Evolutionary conservation across 2,329 filamentous ascomycete species (phyloP).

Genomic region (Aspergillus versicolor): DNA sequence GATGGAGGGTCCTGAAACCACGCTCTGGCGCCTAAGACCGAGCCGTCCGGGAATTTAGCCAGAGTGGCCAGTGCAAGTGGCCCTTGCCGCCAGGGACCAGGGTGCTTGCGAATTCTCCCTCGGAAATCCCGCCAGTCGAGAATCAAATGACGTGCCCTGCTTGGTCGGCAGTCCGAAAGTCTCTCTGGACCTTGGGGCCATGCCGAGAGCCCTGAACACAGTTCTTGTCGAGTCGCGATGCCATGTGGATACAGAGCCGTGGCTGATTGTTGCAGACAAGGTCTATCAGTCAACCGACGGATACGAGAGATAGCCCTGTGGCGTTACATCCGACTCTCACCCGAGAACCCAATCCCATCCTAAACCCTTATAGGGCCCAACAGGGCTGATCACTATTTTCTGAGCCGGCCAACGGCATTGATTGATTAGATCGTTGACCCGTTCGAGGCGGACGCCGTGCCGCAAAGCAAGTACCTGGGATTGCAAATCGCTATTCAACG

Average conservation of each 20-base stretch:
- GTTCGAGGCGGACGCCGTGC: too few relatives aligned
- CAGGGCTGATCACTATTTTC: conserved; percentile 3
- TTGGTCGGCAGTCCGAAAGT: background rate
- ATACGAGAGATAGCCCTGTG: background rate
- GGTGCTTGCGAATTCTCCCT: background rate
- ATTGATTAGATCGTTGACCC: conserved; percentile 2
- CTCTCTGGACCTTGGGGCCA: background rate
- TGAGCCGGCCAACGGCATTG: background rate
- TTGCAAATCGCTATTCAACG: too few relatives aligned
- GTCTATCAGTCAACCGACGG: background rate
- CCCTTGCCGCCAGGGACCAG: too few relatives aligned
- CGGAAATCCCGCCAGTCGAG: background rate
- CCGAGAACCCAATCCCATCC: background rate
- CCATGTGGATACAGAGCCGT: background rate
- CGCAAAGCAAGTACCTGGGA: background rate
- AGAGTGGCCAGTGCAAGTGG: too few relatives aligned
- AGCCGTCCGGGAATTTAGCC: too few relatives aligned
- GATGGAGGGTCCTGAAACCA: background rate
- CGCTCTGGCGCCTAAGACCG: background rate
- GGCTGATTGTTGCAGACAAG: background rate
- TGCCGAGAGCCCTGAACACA: background rate
- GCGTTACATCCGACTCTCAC: background rate
- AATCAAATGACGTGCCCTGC: background rate
- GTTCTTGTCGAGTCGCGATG: background rate
- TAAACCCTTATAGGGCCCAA: background rate